phyloP scores from a whole-genome alignment of 306 rosid species.

The Sicyos edulis region DNA sequence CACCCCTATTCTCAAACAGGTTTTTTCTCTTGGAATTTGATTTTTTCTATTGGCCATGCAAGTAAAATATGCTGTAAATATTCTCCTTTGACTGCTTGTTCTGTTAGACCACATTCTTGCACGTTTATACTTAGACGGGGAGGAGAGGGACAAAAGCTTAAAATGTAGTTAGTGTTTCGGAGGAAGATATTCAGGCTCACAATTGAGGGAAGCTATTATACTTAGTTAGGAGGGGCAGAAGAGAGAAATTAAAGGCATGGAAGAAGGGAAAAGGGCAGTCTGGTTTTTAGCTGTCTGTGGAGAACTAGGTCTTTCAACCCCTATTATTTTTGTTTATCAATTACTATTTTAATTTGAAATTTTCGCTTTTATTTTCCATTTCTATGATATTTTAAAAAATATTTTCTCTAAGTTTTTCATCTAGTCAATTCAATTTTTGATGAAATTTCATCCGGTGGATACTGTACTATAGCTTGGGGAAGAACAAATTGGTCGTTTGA shows the following conservation, averaged over 20 bases:
- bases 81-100: constrained; percentile 1
- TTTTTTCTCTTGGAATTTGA: constrained; percentile 25
- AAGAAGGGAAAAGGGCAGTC: background rate
- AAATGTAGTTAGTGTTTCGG: background rate
- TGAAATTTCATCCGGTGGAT: background rate
- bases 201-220: background rate
- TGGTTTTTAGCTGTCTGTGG: background rate
- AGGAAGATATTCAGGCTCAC: background rate
- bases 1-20: constrained; percentile 91
- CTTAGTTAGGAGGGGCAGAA: constrained; percentile 4
- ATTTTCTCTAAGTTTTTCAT: constrained; percentile 8
- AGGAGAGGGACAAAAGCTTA: background rate
- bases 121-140: background rate
- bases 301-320: background rate
- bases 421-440: constrained; percentile 1
- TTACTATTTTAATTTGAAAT: background rate
- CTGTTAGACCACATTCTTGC: background rate
- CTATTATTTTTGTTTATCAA: background rate
- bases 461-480: background rate
- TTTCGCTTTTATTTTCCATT: background rate
- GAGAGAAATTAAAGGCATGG: background rate
- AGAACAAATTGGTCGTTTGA: background rate
- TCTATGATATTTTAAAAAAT: background rate
- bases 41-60: background rate
- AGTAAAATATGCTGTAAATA: background rate